phyloP scores from a whole-genome alignment of 2,329 filamentous ascomycete genomes.

The Penicillium sp. region DNA sequence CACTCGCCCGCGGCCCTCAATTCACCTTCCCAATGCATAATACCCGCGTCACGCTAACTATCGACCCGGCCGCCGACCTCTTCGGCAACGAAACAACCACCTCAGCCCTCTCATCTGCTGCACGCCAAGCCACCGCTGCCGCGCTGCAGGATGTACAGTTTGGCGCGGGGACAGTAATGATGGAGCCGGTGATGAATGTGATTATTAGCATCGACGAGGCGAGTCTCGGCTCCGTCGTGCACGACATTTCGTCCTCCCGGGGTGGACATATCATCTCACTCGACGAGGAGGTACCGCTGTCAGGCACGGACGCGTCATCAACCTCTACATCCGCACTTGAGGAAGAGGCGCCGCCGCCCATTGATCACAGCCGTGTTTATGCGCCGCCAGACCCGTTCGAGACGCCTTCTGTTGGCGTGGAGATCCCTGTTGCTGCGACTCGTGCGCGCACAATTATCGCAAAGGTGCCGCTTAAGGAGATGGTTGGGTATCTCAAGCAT shows the following conservation, averaged over 20 bases:
- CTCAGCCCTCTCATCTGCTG: conserved; percentile 66
- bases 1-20: conserved; percentile 78
- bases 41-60: conserved; percentile 66
- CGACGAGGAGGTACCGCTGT: conserved; percentile 47
- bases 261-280: conserved; percentile 74
- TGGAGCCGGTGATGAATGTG: conserved; percentile 93
- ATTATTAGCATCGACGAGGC: conserved; percentile 82
- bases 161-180: conserved; percentile 57
- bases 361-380: conserved; percentile 76
- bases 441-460: conserved; percentile 69
- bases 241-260: conserved; percentile 71
- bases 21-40: conserved; percentile 77
- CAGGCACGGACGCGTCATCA: conserved; percentile 27
- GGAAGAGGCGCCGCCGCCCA: conserved; percentile 41
- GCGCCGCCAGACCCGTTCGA: conserved; percentile 80
- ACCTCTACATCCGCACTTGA: conserved; percentile 10
- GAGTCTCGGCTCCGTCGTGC: conserved; percentile 76
- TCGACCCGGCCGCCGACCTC: conserved; percentile 64
- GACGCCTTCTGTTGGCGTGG: conserved; percentile 21
- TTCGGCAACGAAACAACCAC: conserved; percentile 66
- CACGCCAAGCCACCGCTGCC: conserved; percentile 64
- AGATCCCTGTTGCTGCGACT: conserved; percentile 33
- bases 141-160: conserved; percentile 59
- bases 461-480: conserved; percentile 89
- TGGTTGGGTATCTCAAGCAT: conserved; percentile 91